Conservation (phyloP, 2,329 filamentous ascomycete species). For the Sporothrix dimorphospora region DNA sequence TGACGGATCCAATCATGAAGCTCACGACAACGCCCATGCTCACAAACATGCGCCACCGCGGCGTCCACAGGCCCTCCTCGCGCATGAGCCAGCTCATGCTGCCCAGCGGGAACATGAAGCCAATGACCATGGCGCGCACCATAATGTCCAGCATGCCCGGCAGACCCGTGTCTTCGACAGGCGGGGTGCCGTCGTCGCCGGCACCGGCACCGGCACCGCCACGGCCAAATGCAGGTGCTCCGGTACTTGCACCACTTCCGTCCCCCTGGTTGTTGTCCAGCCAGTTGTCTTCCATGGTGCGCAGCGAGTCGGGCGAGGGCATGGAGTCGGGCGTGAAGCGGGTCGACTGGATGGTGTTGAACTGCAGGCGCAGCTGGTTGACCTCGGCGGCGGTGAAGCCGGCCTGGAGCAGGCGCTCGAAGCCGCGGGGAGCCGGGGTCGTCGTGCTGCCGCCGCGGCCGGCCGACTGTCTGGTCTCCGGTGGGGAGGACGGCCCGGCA, state of each 20-base stretch:
- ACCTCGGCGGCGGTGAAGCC: slow-evolving; percentile 86
- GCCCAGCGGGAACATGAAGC: slow-evolving; percentile 93
- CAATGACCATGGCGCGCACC: slow-evolving; percentile 84
- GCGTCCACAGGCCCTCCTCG: slow-evolving; percentile 85
- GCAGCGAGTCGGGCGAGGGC: slow-evolving; percentile 75
- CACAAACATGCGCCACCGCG: slow-evolving; percentile 83
- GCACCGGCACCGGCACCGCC: slow-evolving; percentile 46
- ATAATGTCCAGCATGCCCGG: slow-evolving; percentile 76
- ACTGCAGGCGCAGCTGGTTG: slow-evolving; percentile 82
- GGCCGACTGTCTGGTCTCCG: too few species aligned
- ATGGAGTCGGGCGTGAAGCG: slow-evolving; percentile 87
- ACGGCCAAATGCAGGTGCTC: slow-evolving; percentile 39
- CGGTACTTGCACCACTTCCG: slow-evolving; percentile 41
- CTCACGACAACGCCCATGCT: slow-evolving; percentile 83
- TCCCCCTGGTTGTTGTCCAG: slow-evolving; percentile 67
- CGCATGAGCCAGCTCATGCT: slow-evolving; percentile 82
- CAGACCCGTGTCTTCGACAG: slow-evolving; percentile 52
- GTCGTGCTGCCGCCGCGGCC: slow-evolving; percentile 35
- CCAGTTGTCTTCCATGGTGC: slow-evolving; percentile 85
- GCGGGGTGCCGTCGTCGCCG: slow-evolving; percentile 38
- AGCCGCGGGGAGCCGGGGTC: slow-evolving; percentile 71
- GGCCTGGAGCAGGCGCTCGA: slow-evolving; percentile 79
- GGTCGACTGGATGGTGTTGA: slow-evolving; percentile 79
- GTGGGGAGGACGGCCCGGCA: not conserved
- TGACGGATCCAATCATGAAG: slow-evolving; percentile 72